A percentile compares a stretch with the other conserved stretches of the same genome.
phyloP scores from a whole-genome alignment of 768 basidiomycete species.

The Hericium coralloides region DNA sequence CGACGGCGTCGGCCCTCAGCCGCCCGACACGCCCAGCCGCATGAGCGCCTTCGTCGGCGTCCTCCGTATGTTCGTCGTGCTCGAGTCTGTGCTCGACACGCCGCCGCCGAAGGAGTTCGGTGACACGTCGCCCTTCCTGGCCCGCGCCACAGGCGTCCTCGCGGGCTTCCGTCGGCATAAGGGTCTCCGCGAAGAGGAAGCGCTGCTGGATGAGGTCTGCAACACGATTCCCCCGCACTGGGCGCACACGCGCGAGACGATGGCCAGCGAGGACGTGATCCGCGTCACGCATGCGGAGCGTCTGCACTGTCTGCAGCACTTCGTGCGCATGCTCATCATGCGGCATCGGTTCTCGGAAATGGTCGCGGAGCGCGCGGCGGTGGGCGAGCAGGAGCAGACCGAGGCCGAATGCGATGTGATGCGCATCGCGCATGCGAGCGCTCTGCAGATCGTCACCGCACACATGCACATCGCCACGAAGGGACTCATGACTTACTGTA shows the following conservation, averaged over 20 bases:
- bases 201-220: slow-evolving; percentile 72
- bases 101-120: slow-evolving; percentile 55
- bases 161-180: slow-evolving; percentile 51
- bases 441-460: too few relatives aligned
- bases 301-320: slow-evolving; percentile 81
- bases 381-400: slow-evolving; percentile 41
- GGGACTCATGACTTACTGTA: slow-evolving; percentile 92
- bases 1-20: slow-evolving; percentile 58
- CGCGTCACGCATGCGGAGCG: slow-evolving; percentile 84
- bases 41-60: slow-evolving; percentile 75
- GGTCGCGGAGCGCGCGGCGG: slow-evolving; percentile 57
- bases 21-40: slow-evolving; percentile 63
- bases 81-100: slow-evolving; percentile 82
- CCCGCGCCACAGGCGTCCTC: slow-evolving; percentile 63
- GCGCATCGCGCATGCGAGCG: too few relatives aligned
- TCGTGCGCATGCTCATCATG: slow-evolving; percentile 80
- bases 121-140: slow-evolving; percentile 71
- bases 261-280: slow-evolving; percentile 79
- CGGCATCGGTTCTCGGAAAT: slow-evolving; percentile 77
- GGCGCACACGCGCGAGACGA: slow-evolving; percentile 72
- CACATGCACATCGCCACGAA: slow-evolving; percentile 76
- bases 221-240: slow-evolving; percentile 65
- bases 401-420: slow-evolving; percentile 76
- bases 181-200: slow-evolving; percentile 73
- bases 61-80: slow-evolving; percentile 74